Evolutionary conservation across 2,329 filamentous ascomycete species (phyloP), one percentile per base, ranked within the genome.

Genomic region (Teratosphaeria zuluensis): DNA sequence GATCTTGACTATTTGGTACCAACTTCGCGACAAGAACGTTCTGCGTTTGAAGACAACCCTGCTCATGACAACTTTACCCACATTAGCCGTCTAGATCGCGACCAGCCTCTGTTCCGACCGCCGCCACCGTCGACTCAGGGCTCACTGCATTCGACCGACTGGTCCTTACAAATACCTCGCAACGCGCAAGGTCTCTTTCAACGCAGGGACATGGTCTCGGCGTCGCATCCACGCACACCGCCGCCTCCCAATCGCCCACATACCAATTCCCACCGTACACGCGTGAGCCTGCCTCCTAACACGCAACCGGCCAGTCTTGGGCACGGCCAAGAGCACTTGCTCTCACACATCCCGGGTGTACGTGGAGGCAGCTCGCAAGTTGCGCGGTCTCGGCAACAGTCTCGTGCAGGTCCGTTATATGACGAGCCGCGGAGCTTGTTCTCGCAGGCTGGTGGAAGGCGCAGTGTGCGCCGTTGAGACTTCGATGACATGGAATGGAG

Each of bases 341-440:
- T 70, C 6, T 62, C 63, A 8, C 61, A 59, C 21, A 66, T 70
- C 14, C 65, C 58, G 31, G 69, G 69, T 12, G 61, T 68, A 1
- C 64, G 66, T 33, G 66, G 65, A 19, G 60, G 61, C 8, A 61
- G 58, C 24, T 59, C 66, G 30, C 61, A 63, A 28, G 16, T 21
- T 7, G 16, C 9, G 19, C 42, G n/a, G n/a, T 24, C 42, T 19
- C n/a, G 19, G n/a, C 42, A 46, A 46, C 38, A 46, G 38, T 1
- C 38, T 46, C 38, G 38, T 16, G 38, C 42, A 7, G n/a, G 42
- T 48, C 42, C 42, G 42, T 19, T 21, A n/a, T 8, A 11, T 3
- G 42, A 12, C 7, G 42, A 19, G 42, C 16, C 42, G 9, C 42
- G 42, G 6, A 48, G 42, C n/a, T 48, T 24, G 42, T 24, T 48